phyloP scores from a whole-genome alignment of 225 moss, liverwort and hornwort species.

The Lunularia cruciata region DNA sequence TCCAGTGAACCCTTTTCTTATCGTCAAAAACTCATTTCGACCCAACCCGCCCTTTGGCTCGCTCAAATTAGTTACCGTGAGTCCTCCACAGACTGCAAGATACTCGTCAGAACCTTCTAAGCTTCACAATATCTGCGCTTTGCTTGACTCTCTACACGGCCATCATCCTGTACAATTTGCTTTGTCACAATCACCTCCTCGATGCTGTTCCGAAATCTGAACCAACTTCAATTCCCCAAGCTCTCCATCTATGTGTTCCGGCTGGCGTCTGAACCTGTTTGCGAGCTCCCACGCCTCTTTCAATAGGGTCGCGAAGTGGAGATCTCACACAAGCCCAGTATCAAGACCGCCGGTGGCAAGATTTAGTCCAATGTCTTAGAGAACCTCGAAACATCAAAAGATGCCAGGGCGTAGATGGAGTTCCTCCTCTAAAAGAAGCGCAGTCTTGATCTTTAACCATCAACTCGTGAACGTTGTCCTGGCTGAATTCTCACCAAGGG shows the following conservation, averaged over 20 bases:
- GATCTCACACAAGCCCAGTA: slow-evolving; percentile 13
- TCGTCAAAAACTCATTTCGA: slow-evolving; percentile 13
- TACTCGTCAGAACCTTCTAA: slow-evolving; percentile 14
- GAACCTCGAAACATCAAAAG: background rate
- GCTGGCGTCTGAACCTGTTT: slow-evolving; percentile 6
- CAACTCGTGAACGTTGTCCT: slow-evolving; percentile 1
- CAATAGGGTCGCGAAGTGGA: slow-evolving; percentile 8
- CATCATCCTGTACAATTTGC: slow-evolving; percentile 15
- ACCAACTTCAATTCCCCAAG: slow-evolving; percentile 17
- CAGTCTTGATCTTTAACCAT: slow-evolving; percentile 17
- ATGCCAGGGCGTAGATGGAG: background rate
- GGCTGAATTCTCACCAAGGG: slow-evolving; percentile 1
- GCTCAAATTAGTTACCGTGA: slow-evolving; percentile 7
- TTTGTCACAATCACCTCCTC: slow-evolving; percentile 10
- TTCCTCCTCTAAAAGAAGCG: slow-evolving; percentile 11
- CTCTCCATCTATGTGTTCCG: background rate
- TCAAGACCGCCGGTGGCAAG: slow-evolving; percentile 4
- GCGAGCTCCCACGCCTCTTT: slow-evolving; percentile 7
- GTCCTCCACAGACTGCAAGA: slow-evolving; percentile 7
- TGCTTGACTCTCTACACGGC: slow-evolving; percentile 7
- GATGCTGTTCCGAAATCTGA: background rate
- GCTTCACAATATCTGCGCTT: slow-evolving; percentile 16
- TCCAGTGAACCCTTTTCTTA: slow-evolving; percentile 10
- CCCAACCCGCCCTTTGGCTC: slow-evolving; percentile 11
- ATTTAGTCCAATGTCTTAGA: background rate